These are phyloP conservation scores for Talaromyces sp. DNA, from an alignment of 2,329 filamentous ascomycete species.

Conservation along the genomic window DNA sequence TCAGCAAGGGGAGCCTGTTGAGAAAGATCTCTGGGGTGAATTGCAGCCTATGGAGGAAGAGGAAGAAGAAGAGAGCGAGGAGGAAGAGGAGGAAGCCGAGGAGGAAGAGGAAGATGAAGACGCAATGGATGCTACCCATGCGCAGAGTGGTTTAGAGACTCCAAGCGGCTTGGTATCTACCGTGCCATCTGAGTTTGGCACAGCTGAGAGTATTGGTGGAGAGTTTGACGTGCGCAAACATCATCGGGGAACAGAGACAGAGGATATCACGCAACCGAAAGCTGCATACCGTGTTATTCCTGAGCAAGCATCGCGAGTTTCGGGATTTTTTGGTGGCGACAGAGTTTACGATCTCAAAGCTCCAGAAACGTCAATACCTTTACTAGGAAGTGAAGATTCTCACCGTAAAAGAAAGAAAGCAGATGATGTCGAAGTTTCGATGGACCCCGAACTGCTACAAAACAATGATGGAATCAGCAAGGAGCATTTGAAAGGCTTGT, in stretches of 20 bases:
- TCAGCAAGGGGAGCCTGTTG: slow-evolving; percentile 72
- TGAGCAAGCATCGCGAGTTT: slow-evolving; percentile 77
- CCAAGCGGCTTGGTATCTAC: slow-evolving; percentile 76
- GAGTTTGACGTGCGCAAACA: slow-evolving; percentile 91
- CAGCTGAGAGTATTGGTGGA: slow-evolving; percentile 72
- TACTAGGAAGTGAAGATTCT: slow-evolving; percentile 78
- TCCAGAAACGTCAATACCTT: slow-evolving; percentile 58
- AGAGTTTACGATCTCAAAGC: slow-evolving; percentile 82
- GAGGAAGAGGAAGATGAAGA: slow-evolving; percentile 63
- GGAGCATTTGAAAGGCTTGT: slow-evolving; percentile 75
- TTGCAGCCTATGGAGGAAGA: slow-evolving; percentile 76
- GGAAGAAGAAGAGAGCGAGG: slow-evolving; percentile 59
- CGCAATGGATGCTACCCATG: slow-evolving; percentile 64
- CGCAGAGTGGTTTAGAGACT: slow-evolving; percentile 73
- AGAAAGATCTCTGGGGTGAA: slow-evolving; percentile 88
- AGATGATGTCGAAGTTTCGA: slow-evolving; percentile 87
- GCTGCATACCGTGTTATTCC: slow-evolving; percentile 86
- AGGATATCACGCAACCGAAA: slow-evolving; percentile 70
- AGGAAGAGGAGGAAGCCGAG: slow-evolving; percentile 71
- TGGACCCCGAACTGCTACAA: slow-evolving; percentile 78
- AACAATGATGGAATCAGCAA: slow-evolving; percentile 75
- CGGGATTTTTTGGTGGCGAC: slow-evolving; percentile 95
- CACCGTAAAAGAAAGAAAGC: slow-evolving; percentile 87
- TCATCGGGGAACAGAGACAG: slow-evolving; percentile 79
- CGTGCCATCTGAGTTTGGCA: slow-evolving; percentile 73